Evolutionary conservation across 2,329 filamentous ascomycete genomes (phyloP).

Genomic region (Xylariales sp.): DNA sequence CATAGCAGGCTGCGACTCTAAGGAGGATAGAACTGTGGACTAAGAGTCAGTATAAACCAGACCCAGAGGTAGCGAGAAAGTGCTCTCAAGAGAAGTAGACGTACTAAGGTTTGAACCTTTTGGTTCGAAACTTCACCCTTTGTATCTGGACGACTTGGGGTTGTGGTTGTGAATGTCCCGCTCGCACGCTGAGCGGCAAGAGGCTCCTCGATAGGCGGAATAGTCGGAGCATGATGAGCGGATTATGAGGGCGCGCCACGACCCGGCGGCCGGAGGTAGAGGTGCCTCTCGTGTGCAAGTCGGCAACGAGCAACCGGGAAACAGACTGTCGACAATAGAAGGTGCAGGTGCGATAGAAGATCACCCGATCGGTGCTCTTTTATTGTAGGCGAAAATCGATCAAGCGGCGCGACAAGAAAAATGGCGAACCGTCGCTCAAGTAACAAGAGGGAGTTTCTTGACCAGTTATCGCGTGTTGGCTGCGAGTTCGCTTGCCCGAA

Average conservation of each 20-base stretch:
- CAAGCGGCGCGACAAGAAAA: neutral
- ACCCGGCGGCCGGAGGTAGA: slow-evolving; percentile 43
- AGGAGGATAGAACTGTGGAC: slow-evolving; percentile 45
- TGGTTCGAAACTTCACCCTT: slow-evolving; percentile 46
- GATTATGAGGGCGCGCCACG: slow-evolving; percentile 42
- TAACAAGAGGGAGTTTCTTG: neutral
- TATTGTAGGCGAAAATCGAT: neutral
- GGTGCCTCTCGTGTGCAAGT: slow-evolving; percentile 11
- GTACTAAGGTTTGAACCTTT: slow-evolving; percentile 45
- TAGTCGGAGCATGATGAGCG: slow-evolving; percentile 47
- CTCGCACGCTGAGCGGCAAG: slow-evolving; percentile 38
- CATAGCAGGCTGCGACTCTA: slow-evolving; percentile 50
- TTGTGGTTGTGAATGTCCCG: slow-evolving; percentile 29
- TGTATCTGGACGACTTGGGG: slow-evolving; percentile 46
- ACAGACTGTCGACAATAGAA: neutral
- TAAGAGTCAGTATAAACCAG: slow-evolving; percentile 4
- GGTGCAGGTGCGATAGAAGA: neutral
- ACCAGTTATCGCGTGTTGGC: slow-evolving; percentile 5
- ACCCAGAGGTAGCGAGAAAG: neutral
- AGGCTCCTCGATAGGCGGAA: slow-evolving; percentile 43
- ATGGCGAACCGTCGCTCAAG: neutral
- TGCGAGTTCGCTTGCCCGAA: neutral
- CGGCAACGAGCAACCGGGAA: neutral
- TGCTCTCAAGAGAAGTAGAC: neutral
- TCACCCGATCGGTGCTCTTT: neutral